Evolutionary conservation across 768 basidiomycete species (phyloP).

Genomic region (Tricholoma terreum): DNA sequence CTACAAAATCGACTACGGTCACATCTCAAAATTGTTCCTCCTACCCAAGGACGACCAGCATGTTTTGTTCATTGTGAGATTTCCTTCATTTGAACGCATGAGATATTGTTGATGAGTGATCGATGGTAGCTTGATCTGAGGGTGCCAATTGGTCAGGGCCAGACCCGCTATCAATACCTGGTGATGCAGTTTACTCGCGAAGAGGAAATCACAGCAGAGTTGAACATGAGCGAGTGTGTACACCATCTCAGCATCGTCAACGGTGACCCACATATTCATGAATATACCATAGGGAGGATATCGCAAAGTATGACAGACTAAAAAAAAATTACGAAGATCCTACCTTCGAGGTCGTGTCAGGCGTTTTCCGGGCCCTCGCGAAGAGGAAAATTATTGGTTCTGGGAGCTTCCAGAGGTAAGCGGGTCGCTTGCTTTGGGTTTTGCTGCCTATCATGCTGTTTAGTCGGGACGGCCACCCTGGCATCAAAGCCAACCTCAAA

Average conservation of each 20-base stretch:
- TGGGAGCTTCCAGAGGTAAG: conserved; percentile 80
- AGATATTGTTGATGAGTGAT: conserved; percentile 1
- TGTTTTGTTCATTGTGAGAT: conserved; percentile 88
- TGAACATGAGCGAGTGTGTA: conserved; percentile 88
- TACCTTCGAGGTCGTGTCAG: conserved; percentile 92
- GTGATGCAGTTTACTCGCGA: conserved; percentile 98
- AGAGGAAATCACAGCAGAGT: conserved; percentile 93
- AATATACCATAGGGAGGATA: conserved; percentile 55
- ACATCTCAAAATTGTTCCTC: conserved; percentile 85
- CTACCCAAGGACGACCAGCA: conserved; percentile 97
- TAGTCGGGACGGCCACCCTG: conserved; percentile 86
- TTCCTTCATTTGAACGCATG: background rate
- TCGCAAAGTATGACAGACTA: conserved; percentile 75
- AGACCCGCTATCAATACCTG: conserved; percentile 95
- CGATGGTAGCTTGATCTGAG: conserved; percentile 74
- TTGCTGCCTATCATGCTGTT: background rate
- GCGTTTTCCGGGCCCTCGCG: conserved; percentile 87
- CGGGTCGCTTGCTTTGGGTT: background rate
- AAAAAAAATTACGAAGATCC: conserved; percentile 95
- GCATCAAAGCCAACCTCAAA: conserved; percentile 98
- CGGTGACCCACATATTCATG: background rate
- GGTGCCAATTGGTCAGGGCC: conserved; percentile 95
- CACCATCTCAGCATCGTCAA: background rate
- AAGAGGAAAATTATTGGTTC: conserved; percentile 90
- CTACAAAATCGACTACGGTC: conserved; percentile 92